Base-by-base conservation (phyloP, 192 early-diverging fungal genomes). In the Coemansia sp. region DNA sequence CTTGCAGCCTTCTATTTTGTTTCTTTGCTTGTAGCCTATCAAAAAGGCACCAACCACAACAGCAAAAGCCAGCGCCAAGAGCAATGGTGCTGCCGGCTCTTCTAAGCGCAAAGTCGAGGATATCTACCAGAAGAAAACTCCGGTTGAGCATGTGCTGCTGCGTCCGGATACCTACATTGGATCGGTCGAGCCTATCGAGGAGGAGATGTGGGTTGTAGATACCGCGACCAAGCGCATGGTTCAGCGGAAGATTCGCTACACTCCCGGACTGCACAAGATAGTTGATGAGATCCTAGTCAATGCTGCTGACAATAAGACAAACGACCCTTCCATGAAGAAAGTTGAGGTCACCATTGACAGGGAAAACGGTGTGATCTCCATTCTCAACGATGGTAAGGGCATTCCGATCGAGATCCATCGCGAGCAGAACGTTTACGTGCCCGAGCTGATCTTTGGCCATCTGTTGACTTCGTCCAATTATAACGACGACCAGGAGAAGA, bases 271-370 rank as follows among this genome's bases (percentile, higher is more conserved):
- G 19, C 98, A 95, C 80, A 99, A 99, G 74, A 99, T 99, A 64
- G 92, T 97, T 38, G 97, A 99, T 71, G 97, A 99, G 74, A 97
- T 99, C 62, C 82, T 99, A 12, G 95, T 99, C 21, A 99, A 97
- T 72, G 94, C 93, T 47, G 92, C 91, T 49, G 94, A 98, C 68
- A 94, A 95, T 82, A 92, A 94, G 87, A 88, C 88, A 55, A 90
- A 95, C 22, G 97, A 99, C 82, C 81, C 85, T 6, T 54, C 80
- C 49, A 97, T 97, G 95, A 85, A 88, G 58, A 85, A 84, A 23
- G 85, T 99, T 52, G 91, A 90, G 68, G 88, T 99, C 21, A 87
- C 83, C n/a, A 94, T 99, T 60, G 87, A 96, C 71, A 82, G 78
- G 26, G 88, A 90, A 52, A 82, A 83, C 28, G 92, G 88, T 54